These are phyloP conservation scores for Populus trichocarpa DNA, from an alignment of 441 rosid species.

Conservation along the genomic window DNA sequence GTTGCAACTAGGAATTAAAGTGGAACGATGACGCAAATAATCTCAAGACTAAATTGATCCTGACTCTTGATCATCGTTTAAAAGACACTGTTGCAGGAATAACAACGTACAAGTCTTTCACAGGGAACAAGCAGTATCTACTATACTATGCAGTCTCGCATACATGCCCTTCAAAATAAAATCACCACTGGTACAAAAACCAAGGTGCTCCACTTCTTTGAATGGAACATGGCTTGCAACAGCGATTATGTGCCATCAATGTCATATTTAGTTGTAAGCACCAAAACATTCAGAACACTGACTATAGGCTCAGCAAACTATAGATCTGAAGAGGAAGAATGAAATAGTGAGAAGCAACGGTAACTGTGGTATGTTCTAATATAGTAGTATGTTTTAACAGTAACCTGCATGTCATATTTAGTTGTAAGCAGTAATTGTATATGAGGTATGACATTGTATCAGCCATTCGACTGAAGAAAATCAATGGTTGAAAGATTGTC, in stretches of 20 bases:
- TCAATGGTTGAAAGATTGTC: background rate
- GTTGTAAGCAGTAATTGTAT: background rate
- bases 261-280: constrained; percentile 1
- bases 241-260: constrained; percentile 33
- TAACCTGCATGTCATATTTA: constrained; percentile 33
- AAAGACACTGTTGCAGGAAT: background rate
- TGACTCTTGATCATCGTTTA: background rate
- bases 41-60: background rate
- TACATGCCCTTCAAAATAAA: constrained; percentile 41
- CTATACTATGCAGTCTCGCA: constrained; percentile 28
- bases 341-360: background rate
- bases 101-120: background rate
- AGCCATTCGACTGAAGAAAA: background rate
- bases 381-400: background rate
- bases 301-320: background rate
- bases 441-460: background rate
- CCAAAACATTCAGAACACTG: background rate
- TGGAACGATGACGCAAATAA: background rate
- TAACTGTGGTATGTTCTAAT: background rate
- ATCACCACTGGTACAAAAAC: constrained; percentile 50
- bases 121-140: background rate
- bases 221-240: constrained; percentile 35
- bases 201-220: constrained; percentile 48
- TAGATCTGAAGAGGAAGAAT: background rate
- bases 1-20: background rate